These are phyloP conservation scores for Paraleonurus japonicus DNA, from an alignment of 257 asterid species.

Conservation along the genomic window DNA sequence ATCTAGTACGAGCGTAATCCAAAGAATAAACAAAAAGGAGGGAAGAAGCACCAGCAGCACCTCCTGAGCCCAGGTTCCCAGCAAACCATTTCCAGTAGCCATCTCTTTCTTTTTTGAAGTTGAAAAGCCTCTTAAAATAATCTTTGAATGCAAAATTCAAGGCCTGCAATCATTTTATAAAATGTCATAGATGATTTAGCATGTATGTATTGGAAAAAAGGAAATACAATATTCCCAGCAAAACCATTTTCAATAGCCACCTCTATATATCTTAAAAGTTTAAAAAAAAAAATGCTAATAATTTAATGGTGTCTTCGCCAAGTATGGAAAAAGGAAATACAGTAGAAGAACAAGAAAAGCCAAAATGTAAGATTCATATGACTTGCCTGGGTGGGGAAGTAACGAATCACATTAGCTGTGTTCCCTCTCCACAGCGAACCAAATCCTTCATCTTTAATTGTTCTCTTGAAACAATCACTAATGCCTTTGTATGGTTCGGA, in stretches of 20 bases:
- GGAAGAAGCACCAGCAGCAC: conserved; percentile 50
- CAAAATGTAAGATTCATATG: background rate
- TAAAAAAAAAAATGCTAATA: background rate
- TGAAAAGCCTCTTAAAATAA: conserved; percentile 41
- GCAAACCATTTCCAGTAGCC: conserved; percentile 53
- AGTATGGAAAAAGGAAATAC: background rate
- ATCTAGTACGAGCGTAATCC: conserved; percentile 45
- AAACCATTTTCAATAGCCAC: background rate
- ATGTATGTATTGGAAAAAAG: background rate
- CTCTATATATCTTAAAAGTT: background rate
- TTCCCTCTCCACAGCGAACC: conserved; percentile 51
- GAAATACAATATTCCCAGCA: background rate
- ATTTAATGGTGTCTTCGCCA: background rate
- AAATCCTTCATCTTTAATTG: conserved; percentile 39
- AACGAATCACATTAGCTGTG: conserved; percentile 47
- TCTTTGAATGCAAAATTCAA: conserved; percentile 48
- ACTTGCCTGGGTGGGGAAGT: conserved; percentile 52
- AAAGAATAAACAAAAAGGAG: conserved; percentile 42
- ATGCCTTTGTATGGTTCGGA: conserved; percentile 41
- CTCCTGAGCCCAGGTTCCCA: conserved; percentile 39
- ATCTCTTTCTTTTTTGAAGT: conserved; percentile 46
- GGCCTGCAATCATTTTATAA: conserved; percentile 29
- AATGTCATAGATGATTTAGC: background rate
- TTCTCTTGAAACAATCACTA: conserved; percentile 37
- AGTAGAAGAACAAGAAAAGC: background rate